phyloP scores from a whole-genome alignment of 2,329 filamentous ascomycete genomes.

The Pyrenophora tritici-repentis region DNA sequence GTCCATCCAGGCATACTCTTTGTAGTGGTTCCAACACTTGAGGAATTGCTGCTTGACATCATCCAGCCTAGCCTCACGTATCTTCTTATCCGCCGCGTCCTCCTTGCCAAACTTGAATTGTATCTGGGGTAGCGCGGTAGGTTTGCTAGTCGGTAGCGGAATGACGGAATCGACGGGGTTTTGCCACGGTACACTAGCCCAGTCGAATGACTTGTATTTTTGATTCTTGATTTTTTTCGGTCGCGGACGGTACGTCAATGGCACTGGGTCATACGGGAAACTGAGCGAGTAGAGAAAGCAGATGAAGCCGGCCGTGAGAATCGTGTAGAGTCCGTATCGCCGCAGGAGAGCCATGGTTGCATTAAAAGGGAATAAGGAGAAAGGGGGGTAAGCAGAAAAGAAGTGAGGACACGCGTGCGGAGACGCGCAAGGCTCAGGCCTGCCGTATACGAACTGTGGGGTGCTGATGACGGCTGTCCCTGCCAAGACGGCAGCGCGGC shows the following conservation, averaged over 20 bases:
- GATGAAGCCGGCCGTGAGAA: constrained; percentile 41
- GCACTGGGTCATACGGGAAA: constrained; percentile 32
- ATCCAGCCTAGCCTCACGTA: constrained; percentile 41
- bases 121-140: constrained; percentile 48
- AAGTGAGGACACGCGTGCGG: neutral
- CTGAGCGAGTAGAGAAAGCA: constrained; percentile 47
- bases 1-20: constrained; percentile 53
- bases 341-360: constrained; percentile 47
- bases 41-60: constrained; percentile 52
- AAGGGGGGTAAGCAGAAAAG: constrained; percentile 10
- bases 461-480: constrained; percentile 12
- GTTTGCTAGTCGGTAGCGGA: constrained; percentile 46
- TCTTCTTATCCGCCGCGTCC: constrained; percentile 35
- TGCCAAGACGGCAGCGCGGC: constrained; percentile 13
- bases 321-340: constrained; percentile 45
- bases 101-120: constrained; percentile 51
- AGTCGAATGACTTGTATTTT: constrained; percentile 40
- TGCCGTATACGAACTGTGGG: constrained; percentile 10
- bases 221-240: constrained; percentile 9
- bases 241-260: constrained; percentile 14
- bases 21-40: constrained; percentile 53
- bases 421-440: neutral
- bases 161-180: constrained; percentile 47
- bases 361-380: constrained; percentile 17
- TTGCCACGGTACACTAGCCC: constrained; percentile 48